A percentile compares a stretch with the other conserved stretches of the same genome.
These are phyloP conservation scores for Rhodofomes roseus DNA, from an alignment of 1,284 basidiomycete genomes.

Conservation along the genomic window DNA sequence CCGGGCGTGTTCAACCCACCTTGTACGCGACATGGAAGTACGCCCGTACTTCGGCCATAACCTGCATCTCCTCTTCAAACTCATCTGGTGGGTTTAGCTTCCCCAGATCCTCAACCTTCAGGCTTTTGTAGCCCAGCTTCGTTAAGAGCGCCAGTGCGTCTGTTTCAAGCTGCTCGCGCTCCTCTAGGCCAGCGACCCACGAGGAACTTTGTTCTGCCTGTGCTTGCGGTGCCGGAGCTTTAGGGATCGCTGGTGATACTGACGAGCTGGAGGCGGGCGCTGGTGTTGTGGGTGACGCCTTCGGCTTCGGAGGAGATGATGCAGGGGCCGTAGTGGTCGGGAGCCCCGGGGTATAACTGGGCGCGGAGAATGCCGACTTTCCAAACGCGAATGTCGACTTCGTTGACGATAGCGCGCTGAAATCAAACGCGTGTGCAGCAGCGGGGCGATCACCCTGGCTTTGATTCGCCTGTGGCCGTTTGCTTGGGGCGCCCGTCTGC, in stretches of 20 bases:
- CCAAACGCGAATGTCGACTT: not conserved
- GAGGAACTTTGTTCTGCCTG: not conserved
- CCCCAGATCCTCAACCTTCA: constrained; percentile 34
- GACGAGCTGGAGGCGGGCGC: too few relatives aligned
- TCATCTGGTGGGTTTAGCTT: constrained; percentile 36
- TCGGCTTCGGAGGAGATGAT: too few relatives aligned
- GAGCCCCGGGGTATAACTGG: too few relatives aligned
- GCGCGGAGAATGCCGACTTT: not conserved
- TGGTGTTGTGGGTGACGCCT: not conserved
- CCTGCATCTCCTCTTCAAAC: constrained; percentile 43
- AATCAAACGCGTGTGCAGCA: too few relatives aligned
- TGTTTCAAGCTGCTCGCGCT: constrained; percentile 8
- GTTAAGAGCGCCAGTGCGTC: constrained; percentile 30
- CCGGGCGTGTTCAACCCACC: constrained; percentile 22
- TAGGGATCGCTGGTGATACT: not conserved
- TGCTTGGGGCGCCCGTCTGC: constrained; percentile 1
- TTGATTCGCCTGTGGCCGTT: not conserved
- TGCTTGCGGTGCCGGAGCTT: not conserved
- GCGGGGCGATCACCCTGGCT: too few relatives aligned
- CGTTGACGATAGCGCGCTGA: not conserved
- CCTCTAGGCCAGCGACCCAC: not conserved
- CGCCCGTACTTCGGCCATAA: constrained; percentile 48
- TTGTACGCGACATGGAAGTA: constrained; percentile 50
- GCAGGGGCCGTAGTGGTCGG: too few relatives aligned
- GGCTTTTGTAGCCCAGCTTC: constrained; percentile 29